Evolutionary conservation across 305 asterid species (phyloP).

Genomic region (Solanum aculeatissimum): DNA sequence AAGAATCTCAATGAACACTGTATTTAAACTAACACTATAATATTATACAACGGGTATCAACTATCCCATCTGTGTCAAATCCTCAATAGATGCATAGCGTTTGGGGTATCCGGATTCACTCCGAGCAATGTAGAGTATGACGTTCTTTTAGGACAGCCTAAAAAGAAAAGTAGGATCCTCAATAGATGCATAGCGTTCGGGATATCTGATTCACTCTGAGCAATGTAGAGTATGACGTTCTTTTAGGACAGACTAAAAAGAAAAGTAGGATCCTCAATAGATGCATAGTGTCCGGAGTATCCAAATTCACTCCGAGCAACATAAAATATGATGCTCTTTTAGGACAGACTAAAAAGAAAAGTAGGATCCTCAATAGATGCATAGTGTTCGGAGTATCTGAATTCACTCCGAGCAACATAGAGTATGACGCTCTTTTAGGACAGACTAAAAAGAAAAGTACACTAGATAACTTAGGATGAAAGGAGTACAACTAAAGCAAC

Average conservation of each 20-base stretch:
- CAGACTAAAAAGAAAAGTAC: neutral
- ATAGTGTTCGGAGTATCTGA: neutral
- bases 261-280: neutral
- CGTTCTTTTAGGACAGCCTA: neutral
- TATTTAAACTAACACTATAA: too few relatives aligned
- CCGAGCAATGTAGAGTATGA: neutral
- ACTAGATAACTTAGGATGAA: neutral
- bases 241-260: too few relatives aligned
- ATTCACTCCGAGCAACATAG: too few relatives aligned
- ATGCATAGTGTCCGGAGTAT: neutral
- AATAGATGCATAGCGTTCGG: neutral
- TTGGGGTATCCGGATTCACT: neutral
- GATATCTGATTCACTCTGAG: too few relatives aligned
- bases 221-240: neutral
- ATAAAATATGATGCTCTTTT: neutral
- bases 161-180: neutral
- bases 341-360: neutral
- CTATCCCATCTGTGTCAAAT: neutral
- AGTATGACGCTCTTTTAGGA: neutral
- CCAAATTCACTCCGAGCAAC: neutral
- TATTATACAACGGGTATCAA: neutral
- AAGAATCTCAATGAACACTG: too few relatives aligned
- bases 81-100: neutral
- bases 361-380: neutral
- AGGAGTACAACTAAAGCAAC: neutral